Evolutionary conservation across 2,329 filamentous ascomycete genomes (phyloP), one percentile per base, ranked within the genome.

Genomic region (Fusarium euwallaceae): DNA sequence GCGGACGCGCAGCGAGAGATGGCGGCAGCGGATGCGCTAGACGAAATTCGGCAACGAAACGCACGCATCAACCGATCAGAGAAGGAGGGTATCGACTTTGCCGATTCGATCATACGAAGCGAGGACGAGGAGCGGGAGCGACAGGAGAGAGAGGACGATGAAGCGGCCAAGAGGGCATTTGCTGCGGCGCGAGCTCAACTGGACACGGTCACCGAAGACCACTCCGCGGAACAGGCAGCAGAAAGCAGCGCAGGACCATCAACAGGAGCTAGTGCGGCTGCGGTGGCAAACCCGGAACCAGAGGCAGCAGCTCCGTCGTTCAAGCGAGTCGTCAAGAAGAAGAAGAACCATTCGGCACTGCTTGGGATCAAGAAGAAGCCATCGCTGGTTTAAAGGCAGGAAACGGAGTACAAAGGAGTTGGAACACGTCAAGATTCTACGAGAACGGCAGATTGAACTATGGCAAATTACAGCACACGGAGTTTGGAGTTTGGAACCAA

Each of bases 1-100:
- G 86, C 93, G 24, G 97, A 99, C 82, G 95, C 95, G 1, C 95
- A 97, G 86, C 89, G 93, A 45, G 97, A 99, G 84, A 99, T 99
- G 95, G 94, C 94, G 20, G 94, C 98, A 53, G 97, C 97, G 2
- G 97, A 99, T 86, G 96, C 95, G 9, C 85, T 99, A 65, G 97
- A 99, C 82, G 95, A 98, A 84, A 98, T 99, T 67, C 88, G 96
- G 66, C 96, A 94, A 62, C 87, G 96, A 74, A 99, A 99, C 84
- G 97, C 97, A 9, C 88, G 95, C 73, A 91, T 97, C 60, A 94
- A 97, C 82, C 89, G 93, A 74, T 93, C 92, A 10, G 90, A 91
- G 66, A 90, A 91, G 79, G 92, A 94, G 70, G 91, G 90, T 4
- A 86, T 90, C 4, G 90, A 92, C 66, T 89, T 90, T 22, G 84